Conservation (phyloP, 495 filamentous ascomycete species). For the Pyrenula massariospora region DNA sequence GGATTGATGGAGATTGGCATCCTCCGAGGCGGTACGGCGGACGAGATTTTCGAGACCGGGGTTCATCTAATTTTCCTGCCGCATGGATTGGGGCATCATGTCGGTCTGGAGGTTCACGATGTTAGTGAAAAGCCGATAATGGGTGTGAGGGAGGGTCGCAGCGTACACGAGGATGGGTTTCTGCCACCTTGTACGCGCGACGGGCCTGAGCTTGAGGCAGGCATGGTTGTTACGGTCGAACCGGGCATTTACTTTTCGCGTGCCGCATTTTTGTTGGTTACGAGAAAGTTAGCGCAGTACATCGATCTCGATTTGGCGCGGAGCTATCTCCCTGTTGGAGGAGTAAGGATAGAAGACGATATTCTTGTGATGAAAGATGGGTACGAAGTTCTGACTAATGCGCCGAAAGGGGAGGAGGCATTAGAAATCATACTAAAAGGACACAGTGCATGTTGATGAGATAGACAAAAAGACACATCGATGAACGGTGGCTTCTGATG, state of each 20-base stretch:
- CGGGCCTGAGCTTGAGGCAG: slow-evolving; percentile 41
- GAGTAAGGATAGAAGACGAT: slow-evolving; percentile 87
- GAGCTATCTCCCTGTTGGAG: slow-evolving; percentile 67
- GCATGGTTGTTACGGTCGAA: slow-evolving; percentile 79
- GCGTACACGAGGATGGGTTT: slow-evolving; percentile 7
- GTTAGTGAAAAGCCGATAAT: slow-evolving; percentile 41
- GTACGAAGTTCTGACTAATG: slow-evolving; percentile 73
- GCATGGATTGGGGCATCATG: slow-evolving; percentile 80
- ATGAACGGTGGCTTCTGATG: too few species aligned
- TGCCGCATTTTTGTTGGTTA: slow-evolving; percentile 74
- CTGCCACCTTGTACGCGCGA: slow-evolving; percentile 19
- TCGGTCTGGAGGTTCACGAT: slow-evolving; percentile 88
- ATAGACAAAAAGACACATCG: neutral
- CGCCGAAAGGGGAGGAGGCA: slow-evolving; percentile 66
- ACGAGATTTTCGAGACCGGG: slow-evolving; percentile 56
- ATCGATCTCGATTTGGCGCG: slow-evolving; percentile 64
- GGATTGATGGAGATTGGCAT: slow-evolving; percentile 64
- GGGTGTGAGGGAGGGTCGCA: slow-evolving; percentile 13
- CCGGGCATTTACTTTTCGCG: slow-evolving; percentile 86
- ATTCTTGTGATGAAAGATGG: slow-evolving; percentile 69
- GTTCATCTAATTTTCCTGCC: slow-evolving; percentile 77
- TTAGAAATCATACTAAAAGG: slow-evolving; percentile 42
- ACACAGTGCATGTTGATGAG: neutral
- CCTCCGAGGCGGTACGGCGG: slow-evolving; percentile 35
- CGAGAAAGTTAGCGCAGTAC: slow-evolving; percentile 48